phyloP scores from a whole-genome alignment of 495 filamentous ascomycete species.

The Acidomyces sp. region DNA sequence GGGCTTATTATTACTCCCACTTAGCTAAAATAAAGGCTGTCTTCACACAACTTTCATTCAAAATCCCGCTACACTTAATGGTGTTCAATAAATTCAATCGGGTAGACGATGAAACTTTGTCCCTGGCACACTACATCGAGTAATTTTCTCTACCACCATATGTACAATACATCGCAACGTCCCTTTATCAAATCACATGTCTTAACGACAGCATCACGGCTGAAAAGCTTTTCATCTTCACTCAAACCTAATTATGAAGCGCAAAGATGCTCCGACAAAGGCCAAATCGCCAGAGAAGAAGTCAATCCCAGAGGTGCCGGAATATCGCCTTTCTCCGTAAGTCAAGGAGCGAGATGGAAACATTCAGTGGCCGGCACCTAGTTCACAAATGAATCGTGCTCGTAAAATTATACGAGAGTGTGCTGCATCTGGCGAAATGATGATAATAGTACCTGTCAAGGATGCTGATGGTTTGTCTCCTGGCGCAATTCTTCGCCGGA shows the following conservation, averaged over 20 bases:
- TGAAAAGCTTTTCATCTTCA: slow-evolving; percentile 1
- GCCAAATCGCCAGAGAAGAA: slow-evolving; percentile 19
- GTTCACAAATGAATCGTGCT: slow-evolving; percentile 34
- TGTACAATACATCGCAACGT: no score
- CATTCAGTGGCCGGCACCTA: slow-evolving; percentile 42
- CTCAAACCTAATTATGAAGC: slow-evolving; percentile 12
- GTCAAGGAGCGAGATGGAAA: slow-evolving; percentile 31
- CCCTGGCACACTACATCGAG: no score
- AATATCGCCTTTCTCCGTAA: slow-evolving; percentile 26
- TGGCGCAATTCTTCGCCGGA: slow-evolving; percentile 43
- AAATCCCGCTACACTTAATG: no score
- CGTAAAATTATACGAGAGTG: slow-evolving; percentile 38
- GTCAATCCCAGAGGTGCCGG: slow-evolving; percentile 21
- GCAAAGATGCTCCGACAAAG: slow-evolving; percentile 10
- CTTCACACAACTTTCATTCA: no score
- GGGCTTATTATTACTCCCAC: no score
- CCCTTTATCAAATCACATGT: no score
- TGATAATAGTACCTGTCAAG: slow-evolving; percentile 46
- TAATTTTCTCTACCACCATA: no score
- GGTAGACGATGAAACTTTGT: no score
- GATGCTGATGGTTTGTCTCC: slow-evolving; percentile 49
- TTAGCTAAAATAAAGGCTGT: no score
- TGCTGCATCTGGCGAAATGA: slow-evolving; percentile 5
- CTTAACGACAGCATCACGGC: no score
- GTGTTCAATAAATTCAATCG: no score